These are phyloP conservation scores for Starmerella ratchasimensis DNA, from an alignment of 805 yeast species.

Conservation along the genomic window DNA sequence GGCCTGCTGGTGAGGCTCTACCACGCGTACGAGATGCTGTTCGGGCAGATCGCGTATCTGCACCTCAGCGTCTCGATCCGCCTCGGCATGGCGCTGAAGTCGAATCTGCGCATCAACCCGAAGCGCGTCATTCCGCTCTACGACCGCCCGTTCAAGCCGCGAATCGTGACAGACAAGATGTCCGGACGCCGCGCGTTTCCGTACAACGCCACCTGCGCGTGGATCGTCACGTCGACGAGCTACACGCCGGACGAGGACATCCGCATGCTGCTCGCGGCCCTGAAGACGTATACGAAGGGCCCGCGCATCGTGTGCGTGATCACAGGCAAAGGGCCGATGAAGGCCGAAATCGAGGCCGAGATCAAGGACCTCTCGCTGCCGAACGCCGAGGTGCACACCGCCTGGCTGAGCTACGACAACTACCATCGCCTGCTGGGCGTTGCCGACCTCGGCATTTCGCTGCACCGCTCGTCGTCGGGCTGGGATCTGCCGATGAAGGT, in stretches of 20 bases:
- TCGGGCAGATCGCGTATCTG: slow-evolving; percentile 52
- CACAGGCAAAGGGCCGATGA: slow-evolving; percentile 94
- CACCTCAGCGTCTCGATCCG: slow-evolving; percentile 70
- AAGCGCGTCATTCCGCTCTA: slow-evolving; percentile 51
- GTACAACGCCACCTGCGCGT: slow-evolving; percentile 41
- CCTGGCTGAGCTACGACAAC: slow-evolving; percentile 66
- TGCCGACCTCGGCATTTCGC: slow-evolving; percentile 79
- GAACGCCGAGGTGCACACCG: slow-evolving; percentile 44
- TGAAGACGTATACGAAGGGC: slow-evolving; percentile 28
- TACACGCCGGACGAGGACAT: slow-evolving; percentile 95
- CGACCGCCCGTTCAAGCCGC: slow-evolving; percentile 69
- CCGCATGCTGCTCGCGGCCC: slow-evolving; percentile 49
- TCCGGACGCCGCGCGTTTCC: slow-evolving; percentile 28
- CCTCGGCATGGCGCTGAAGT: slow-evolving; percentile 48
- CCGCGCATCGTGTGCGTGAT: slow-evolving; percentile 53
- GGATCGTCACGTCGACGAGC: slow-evolving; percentile 79
- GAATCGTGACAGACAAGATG: slow-evolving; percentile 32
- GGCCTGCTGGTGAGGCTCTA: slow-evolving; percentile 34
- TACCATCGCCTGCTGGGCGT: slow-evolving; percentile 62
- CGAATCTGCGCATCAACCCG: slow-evolving; percentile 40
- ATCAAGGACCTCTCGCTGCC: slow-evolving; percentile 35
- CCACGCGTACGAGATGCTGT: slow-evolving; percentile 45
- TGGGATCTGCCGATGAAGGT: slow-evolving; percentile 95
- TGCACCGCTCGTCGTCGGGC: slow-evolving; percentile 87
- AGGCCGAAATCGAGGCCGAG: slow-evolving; percentile 35